phyloP scores from a whole-genome alignment of 1,284 basidiomycete genomes.

The Agaricales sp. region DNA sequence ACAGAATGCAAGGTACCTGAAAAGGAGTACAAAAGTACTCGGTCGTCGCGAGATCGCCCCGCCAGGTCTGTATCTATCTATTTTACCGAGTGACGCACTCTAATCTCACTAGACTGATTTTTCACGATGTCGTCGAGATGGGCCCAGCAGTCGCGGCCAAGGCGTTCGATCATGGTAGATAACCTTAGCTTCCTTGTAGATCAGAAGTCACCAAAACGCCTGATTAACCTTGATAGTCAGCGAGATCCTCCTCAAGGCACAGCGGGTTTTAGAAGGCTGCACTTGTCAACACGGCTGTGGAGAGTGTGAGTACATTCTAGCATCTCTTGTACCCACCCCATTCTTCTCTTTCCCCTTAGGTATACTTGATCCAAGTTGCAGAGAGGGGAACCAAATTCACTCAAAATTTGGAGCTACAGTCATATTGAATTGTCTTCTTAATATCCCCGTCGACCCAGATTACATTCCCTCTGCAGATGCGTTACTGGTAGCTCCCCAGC shows the following conservation, averaged over 20 bases:
- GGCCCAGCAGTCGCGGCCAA: slow-evolving; percentile 67
- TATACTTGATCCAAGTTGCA: slow-evolving; percentile 51
- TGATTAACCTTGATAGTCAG: no score
- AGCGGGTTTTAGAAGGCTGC: slow-evolving; percentile 56
- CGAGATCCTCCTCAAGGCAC: slow-evolving; percentile 55
- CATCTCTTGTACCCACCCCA: not conserved
- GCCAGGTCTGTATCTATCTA: slow-evolving; percentile 39
- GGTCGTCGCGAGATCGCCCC: slow-evolving; percentile 62
- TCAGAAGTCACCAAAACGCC: no score
- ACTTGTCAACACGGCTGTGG: slow-evolving; percentile 65
- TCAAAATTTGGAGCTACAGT: slow-evolving; percentile 69
- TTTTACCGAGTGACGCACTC: not conserved
- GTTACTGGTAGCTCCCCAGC: slow-evolving; percentile 8
- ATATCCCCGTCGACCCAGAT: slow-evolving; percentile 34
- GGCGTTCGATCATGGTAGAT: slow-evolving; percentile 74
- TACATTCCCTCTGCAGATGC: slow-evolving; percentile 25
- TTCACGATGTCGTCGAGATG: slow-evolving; percentile 71
- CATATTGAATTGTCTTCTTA: slow-evolving; percentile 52
- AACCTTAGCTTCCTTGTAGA: not conserved
- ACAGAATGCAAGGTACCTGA: slow-evolving; percentile 82
- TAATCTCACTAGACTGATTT: slow-evolving; percentile 51
- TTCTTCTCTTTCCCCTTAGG: slow-evolving; percentile 28
- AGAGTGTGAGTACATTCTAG: slow-evolving; percentile 41
- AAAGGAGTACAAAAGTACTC: slow-evolving; percentile 62
- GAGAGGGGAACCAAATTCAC: slow-evolving; percentile 53